Percentiles rank a stretch among this genome's conserved stretches.
These are phyloP conservation scores for Podaxis pistillaris DNA, from an alignment of 768 basidiomycete genomes.

Conservation along the genomic window DNA sequence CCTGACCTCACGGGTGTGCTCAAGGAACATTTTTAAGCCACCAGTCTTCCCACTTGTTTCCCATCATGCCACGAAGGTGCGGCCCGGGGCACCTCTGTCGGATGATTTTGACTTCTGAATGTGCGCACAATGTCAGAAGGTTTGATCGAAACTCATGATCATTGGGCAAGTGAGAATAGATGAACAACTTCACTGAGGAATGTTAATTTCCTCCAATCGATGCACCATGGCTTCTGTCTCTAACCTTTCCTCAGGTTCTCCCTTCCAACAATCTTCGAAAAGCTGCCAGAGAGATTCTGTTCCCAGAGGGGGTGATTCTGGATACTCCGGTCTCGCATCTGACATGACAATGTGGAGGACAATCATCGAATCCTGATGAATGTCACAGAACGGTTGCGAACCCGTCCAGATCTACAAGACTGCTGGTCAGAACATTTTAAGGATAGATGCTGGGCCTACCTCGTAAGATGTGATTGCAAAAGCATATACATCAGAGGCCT, in stretches of 20 bases:
- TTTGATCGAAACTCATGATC: no score
- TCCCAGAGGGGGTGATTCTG: background rate
- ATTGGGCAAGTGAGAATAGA: no score
- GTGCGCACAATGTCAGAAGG: no score
- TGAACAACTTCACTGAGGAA: background rate
- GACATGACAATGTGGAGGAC: background rate
- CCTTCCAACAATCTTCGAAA: background rate
- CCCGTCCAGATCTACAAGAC: no score
- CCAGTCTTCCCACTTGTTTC: no score
- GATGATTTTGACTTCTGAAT: no score
- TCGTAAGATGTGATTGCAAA: constrained; percentile 15
- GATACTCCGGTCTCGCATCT: background rate
- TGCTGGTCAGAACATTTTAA: no score
- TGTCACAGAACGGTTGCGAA: background rate
- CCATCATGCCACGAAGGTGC: no score
- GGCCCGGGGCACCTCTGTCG: no score
- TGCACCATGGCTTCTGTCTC: background rate
- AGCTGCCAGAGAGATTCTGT: background rate
- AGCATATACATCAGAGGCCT: constrained; percentile 19
- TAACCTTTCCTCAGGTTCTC: background rate
- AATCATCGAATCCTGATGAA: background rate
- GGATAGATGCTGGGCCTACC: no score
- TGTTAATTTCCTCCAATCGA: background rate
- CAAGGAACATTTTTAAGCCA: no score
- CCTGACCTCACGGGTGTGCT: no score